Percentiles rank a stretch among this genome's conserved stretches.
Evolutionary conservation across 2,329 filamentous ascomycete genomes (phyloP).

Genomic region (Xylaria sp.): DNA sequence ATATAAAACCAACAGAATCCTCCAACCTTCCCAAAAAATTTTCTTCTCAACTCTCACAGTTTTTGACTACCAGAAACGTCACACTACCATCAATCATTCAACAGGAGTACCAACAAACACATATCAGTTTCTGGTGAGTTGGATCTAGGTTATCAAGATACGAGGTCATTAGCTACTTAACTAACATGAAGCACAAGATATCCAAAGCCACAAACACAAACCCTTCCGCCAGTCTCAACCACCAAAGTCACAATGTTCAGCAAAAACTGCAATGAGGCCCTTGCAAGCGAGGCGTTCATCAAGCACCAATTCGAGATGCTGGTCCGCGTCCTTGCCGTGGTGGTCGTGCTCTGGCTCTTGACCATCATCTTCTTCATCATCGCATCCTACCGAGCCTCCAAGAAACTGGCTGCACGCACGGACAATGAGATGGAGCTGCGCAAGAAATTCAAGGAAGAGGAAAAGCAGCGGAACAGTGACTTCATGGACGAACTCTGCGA

Average conservation of each 20-base stretch:
- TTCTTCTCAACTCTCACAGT: background rate
- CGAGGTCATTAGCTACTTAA: background rate
- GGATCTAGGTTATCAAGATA: background rate
- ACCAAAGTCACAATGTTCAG: background rate
- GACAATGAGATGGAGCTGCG: too few species aligned
- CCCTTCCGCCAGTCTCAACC: background rate
- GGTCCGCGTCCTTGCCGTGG: conserved; percentile 19
- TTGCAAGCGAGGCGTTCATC: conserved; percentile 20
- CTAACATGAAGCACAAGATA: conserved; percentile 3
- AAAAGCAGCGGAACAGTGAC: too few species aligned
- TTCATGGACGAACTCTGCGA: too few species aligned
- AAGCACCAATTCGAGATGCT: conserved; percentile 26
- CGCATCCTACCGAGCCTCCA: conserved; percentile 27
- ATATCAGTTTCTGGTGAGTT: conserved; percentile 12
- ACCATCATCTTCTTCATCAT: conserved; percentile 33
- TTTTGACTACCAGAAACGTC: background rate
- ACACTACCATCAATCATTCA: too few species aligned
- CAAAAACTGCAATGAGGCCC: background rate
- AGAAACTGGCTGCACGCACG: background rate
- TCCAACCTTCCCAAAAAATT: background rate
- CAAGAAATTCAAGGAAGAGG: too few species aligned
- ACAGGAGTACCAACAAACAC: background rate
- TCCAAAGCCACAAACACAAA: background rate
- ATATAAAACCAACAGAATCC: conserved; percentile 1
- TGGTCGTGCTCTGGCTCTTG: conserved; percentile 27